Evolutionary conservation across 2,329 filamentous ascomycete species (phyloP).

Genomic region (Claviceps humidiphila): DNA sequence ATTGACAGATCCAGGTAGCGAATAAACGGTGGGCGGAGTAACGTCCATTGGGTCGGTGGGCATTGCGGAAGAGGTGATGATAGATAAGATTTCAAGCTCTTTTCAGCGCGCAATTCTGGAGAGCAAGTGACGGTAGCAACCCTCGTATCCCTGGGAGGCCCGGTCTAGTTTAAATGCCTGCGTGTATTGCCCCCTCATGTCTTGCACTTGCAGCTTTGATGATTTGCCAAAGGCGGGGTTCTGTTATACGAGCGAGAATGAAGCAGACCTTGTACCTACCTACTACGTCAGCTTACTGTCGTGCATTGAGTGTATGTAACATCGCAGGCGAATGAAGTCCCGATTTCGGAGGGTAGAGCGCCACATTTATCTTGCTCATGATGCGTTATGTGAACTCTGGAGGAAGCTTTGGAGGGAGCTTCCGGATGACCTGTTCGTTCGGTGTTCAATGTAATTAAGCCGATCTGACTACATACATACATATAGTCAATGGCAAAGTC

Average conservation of each 20-base stretch:
- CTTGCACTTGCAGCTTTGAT: neutral
- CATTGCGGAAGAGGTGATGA: neutral
- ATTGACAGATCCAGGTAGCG: constrained; percentile 39
- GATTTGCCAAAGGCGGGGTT: neutral
- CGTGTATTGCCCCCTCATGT: neutral
- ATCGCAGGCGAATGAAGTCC: too few species aligned
- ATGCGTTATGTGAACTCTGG: too few species aligned
- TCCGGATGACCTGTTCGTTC: too few species aligned
- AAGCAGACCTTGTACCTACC: neutral
- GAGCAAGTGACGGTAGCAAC: neutral
- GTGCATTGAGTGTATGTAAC: too few species aligned
- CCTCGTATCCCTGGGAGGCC: too few species aligned
- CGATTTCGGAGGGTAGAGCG: too few species aligned
- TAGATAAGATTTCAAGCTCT: neutral
- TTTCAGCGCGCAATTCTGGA: neutral
- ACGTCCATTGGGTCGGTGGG: neutral
- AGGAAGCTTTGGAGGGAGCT: too few species aligned
- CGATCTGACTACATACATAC: neutral
- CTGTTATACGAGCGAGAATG: too few species aligned
- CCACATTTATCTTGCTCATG: too few species aligned
- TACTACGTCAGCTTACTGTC: too few species aligned
- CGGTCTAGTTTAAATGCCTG: neutral
- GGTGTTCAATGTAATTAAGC: neutral
- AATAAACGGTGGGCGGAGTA: neutral
- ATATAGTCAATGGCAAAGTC: neutral